These are phyloP conservation scores for Trichoderma pleuroti DNA, from an alignment of 2,329 filamentous ascomycete species.

Conservation along the genomic window DNA sequence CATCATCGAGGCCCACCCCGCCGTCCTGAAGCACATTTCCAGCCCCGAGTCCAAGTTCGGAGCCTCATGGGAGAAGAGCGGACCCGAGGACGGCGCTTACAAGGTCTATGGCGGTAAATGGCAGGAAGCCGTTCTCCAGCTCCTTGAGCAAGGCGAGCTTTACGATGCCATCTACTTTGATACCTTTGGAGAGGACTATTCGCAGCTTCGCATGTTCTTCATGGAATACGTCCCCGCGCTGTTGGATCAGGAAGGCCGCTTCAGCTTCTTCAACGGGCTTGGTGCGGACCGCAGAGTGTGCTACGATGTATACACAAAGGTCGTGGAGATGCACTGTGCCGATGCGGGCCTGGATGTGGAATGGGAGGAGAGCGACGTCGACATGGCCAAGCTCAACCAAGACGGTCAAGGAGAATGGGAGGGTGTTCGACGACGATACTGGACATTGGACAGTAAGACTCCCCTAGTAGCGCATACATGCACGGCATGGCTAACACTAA, in stretches of 20 bases:
- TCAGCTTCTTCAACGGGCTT: constrained; percentile 87
- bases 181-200: constrained; percentile 93
- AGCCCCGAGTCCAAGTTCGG: constrained; percentile 50
- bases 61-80: constrained; percentile 50
- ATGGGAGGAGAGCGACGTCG: constrained; percentile 75
- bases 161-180: constrained; percentile 96
- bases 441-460: constrained; percentile 70
- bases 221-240: constrained; percentile 79
- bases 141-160: constrained; percentile 64
- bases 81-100: constrained; percentile 62
- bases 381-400: constrained; percentile 60
- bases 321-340: constrained; percentile 84
- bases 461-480: constrained; percentile 1
- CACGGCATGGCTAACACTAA: constrained; percentile 28
- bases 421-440: constrained; percentile 83
- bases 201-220: constrained; percentile 81
- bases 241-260: constrained; percentile 67
- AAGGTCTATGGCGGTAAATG: constrained; percentile 67
- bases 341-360: constrained; percentile 88
- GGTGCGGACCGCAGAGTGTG: constrained; percentile 89
- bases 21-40: constrained; percentile 64
- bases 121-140: constrained; percentile 72
- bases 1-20: constrained; percentile 81
- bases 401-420: constrained; percentile 76
- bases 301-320: constrained; percentile 93